A percentile compares a stretch with the other conserved stretches of the same genome.
Evolutionary conservation across 179 eudicot species (phyloP).

Genomic region (Spergularia azorica): DNA sequence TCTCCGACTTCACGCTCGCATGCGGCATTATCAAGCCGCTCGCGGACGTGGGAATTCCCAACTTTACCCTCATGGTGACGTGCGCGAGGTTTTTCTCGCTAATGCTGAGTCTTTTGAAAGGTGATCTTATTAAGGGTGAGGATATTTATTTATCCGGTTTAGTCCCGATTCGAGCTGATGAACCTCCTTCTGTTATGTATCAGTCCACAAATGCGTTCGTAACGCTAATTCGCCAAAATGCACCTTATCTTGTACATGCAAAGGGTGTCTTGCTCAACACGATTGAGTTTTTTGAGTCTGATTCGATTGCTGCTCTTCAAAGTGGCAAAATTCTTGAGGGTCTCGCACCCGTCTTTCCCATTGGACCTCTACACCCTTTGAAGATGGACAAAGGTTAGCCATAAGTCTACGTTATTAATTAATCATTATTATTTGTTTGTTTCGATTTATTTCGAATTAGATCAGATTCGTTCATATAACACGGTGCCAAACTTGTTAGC

Average conservation of each 20-base stretch:
- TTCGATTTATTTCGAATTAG: not conserved
- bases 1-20: slow-evolving; percentile 44
- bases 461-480: no score
- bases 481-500: no score
- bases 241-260: slow-evolving; percentile 15
- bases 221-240: slow-evolving; percentile 18
- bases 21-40: slow-evolving; percentile 26
- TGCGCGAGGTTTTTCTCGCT: slow-evolving; percentile 30
- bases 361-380: slow-evolving; percentile 46
- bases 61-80: slow-evolving; percentile 34
- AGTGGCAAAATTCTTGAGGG: slow-evolving; percentile 18
- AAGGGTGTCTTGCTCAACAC: slow-evolving; percentile 50
- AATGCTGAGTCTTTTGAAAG: not conserved
- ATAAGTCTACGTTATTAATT: no score
- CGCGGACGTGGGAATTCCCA: slow-evolving; percentile 25
- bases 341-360: slow-evolving; percentile 38
- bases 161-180: slow-evolving; percentile 32
- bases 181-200: slow-evolving; percentile 47
- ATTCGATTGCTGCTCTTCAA: slow-evolving; percentile 39
- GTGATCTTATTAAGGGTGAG: not conserved
- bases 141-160: slow-evolving; percentile 37
- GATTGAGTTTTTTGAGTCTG: slow-evolving; percentile 40
- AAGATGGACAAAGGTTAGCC: slow-evolving; percentile 6
- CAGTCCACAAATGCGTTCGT: slow-evolving; percentile 36
- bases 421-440: no score